Base-by-base conservation (phyloP, 208 protist genomes). In the Phytomonas sp. region DNA sequence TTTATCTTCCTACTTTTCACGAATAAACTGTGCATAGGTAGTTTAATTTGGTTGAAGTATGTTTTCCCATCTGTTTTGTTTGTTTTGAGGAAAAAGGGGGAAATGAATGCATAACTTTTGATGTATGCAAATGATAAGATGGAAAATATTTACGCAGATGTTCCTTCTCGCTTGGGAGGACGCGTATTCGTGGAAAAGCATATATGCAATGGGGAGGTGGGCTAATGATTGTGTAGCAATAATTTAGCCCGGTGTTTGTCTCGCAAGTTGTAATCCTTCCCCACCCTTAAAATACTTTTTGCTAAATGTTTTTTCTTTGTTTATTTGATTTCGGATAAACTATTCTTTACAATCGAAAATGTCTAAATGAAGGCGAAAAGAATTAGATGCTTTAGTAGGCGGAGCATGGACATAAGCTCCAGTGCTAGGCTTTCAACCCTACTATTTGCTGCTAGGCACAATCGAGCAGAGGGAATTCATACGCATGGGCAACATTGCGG, bases 1-100 rank as follows among this genome's bases (percentile, higher is more conserved):
- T 76, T 31, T 78, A 2, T 72, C 29, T 73, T 65, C n/a, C n/a
- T n/a, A n/a, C n/a, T 73, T 61, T 69, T 63, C 28, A 36, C 69
- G 26, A 5, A 62, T 46, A 61, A 51, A 51, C 13, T 20, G 13
- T 23, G 13, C 4, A 51, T 51, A 17, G 40, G 40, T 51, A 15
- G 20, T 51, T 51, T 46, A 32, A 56, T 56, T 46, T 31, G 28
- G 3, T 60, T 13, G 7, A 13, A 60, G 15, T 56, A 60, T 31
- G 32, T 31, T 29, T 2, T 30, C 36, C 13, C 9, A 20, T 20
- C 20, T 51, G 20, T 15, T 51, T 51, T 51, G 40, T 9, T 40
- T 40, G 36, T 9, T 40, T 13, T 40, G 36, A 40, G 36, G 9
- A 4, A 40, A 9, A 40, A 40, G 4, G 7, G 36, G 9, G 9